Conservation (phyloP, 208 protist genomes). For the Cochliopodium minus region DNA sequence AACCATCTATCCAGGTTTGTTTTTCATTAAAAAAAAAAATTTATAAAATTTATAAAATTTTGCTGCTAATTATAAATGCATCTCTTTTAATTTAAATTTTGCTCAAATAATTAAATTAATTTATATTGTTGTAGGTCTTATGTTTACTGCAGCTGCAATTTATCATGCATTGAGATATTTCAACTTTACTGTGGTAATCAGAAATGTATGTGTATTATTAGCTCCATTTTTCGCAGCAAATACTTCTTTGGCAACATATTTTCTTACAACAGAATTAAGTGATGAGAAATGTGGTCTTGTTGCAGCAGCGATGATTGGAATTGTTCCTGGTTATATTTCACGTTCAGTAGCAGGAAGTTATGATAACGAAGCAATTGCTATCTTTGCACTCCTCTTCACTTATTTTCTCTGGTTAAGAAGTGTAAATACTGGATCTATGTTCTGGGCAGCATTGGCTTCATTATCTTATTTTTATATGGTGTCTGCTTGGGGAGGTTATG, state of each 20-base stretch:
- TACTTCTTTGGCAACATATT: conserved; percentile 61
- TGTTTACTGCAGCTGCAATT: conserved; percentile 76
- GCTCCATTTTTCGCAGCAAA: conserved; percentile 70
- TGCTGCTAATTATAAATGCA: too few relatives aligned
- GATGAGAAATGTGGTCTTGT: conserved; percentile 47
- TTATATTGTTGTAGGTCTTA: conserved; percentile 57
- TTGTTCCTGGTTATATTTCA: conserved; percentile 79
- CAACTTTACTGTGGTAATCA: conserved; percentile 65
- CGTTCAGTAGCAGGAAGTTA: conserved; percentile 91
- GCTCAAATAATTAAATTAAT: not conserved
- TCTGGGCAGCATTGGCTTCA: conserved; percentile 37
- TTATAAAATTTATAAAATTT: not conserved
- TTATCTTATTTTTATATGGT: conserved; percentile 69
- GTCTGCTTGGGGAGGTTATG: conserved; percentile 86
- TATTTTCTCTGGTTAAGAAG: conserved; percentile 66
- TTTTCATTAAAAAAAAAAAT: not conserved
- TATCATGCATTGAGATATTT: conserved; percentile 54
- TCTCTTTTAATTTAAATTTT: not conserved
- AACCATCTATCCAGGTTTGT: conserved; percentile 82
- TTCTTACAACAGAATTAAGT: conserved; percentile 53
- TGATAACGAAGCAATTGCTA: conserved; percentile 93
- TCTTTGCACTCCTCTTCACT: conserved; percentile 78
- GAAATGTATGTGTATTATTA: conserved; percentile 83
- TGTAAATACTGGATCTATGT: conserved; percentile 55
- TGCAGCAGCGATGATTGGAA: conserved; percentile 52